Base-by-base conservation (phyloP, 2,329 filamentous ascomycete species). In the Graphiopsis chlorocephala region DNA sequence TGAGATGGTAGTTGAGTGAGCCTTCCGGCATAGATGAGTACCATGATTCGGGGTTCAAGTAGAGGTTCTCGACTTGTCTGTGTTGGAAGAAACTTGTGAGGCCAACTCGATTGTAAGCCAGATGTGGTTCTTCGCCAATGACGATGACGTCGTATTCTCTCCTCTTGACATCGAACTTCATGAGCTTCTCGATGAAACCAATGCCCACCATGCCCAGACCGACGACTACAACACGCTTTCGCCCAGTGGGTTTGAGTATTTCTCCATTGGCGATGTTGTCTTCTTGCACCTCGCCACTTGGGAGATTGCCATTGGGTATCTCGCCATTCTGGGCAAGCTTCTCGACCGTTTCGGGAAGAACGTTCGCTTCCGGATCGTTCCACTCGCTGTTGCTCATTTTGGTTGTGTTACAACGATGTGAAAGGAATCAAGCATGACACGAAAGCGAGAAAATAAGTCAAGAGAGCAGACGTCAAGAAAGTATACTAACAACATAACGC, bases 51-150 rank as follows among this genome's bases (percentile, higher is more conserved):
- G 92, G 90, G 71, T 96, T 96, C 33, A 97, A 82, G 74, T 96
- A 96, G n/a, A 97, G 77, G 69, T 93, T 91, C 78, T 96, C 91
- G 47, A 95, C 89, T 70, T 90, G 85, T 61, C 92, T 85, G 78
- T 96, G 92, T 70, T 92, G 88, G 75, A 97, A 97, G 81, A 93
- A 97, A 66, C 88, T 91, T 3, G 92, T 96, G 59, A 97, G 82
- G 3, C 93, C 93, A 31, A 97, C 93, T 65, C 93, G 88, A 75
- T 97, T 97, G 77, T 97, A 97, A 23, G 93, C 93, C 62, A 96
- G 81, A 79, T 97, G 90, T 23, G 90, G 82, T 75, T 97, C 93
- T 72, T 97, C 93, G 67, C 93, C 93, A 67, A 97, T 90, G 12
- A 97, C 92, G 1, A 92, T 84, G 60, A 97, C 85, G 68, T 92